These are phyloP conservation scores for Citrus sinensis DNA, from an alignment of 345 rosid genomes.

Conservation along the genomic window DVS_A1.0 CM039162.1:12115501-12116000, in stretches of 20 bases:
- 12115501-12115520: constrained; percentile 38
- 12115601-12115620: constrained; percentile 18
- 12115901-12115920: constrained; percentile 19
- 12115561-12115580: not conserved
- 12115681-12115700: constrained; percentile 7
- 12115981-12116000: constrained; percentile 15
- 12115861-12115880: constrained; percentile 13
- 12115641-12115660: not conserved
- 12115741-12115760: constrained; percentile 7
- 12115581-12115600: constrained; percentile 9
- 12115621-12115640: not conserved
- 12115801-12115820: constrained; percentile 57
- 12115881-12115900: constrained; percentile 10
- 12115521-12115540: constrained; percentile 11
- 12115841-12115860: constrained; percentile 15
- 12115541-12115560: constrained; percentile 6
- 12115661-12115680: constrained; percentile 9
- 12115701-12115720: not conserved
- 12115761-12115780: constrained; percentile 62
- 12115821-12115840: constrained; percentile 7
- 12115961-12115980: constrained; percentile 13
- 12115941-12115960: not conserved
- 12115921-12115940: constrained; percentile 23
- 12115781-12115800: constrained; percentile 48
- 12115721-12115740: constrained; percentile 13